Evolutionary conservation across 805 yeast genomes (phyloP), one percentile per base, ranked within the genome.

Genomic region (Kregervanrija pseudodelftensis): DNA sequence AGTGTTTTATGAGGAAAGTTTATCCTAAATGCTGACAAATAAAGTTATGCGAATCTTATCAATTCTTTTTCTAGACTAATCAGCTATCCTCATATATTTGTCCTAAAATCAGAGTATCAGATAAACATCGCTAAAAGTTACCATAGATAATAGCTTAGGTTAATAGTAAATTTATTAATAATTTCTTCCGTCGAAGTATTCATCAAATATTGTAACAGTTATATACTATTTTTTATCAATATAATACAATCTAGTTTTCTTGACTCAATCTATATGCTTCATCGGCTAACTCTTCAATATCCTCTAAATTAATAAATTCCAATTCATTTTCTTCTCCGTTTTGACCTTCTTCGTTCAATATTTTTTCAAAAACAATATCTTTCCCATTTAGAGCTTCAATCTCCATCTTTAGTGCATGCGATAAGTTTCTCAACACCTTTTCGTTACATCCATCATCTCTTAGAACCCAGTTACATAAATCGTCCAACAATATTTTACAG

Each of bases 401-500:
- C 40, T 70, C 76, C 44, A 67, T 73, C 39, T 67, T 68, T 39
- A 85, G 57, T 50, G 85, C 93, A 44, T 78, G 80, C 1, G 91
- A 86, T 17, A 88, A 62, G 37, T 75, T 72, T 45, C 86, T 68
- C 22, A 88, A 57, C 17, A 75, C 72, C 34, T 63, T 68, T 51
- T 83, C 90, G 49, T 71, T 70, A 35, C 86, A 79, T 5, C 59
- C 59, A 37, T 70, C 71, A 42, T 77, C 80, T 45, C 74, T 65
- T 16, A 84, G 68, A 13, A 84, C 60, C 95, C 95, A 90, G 12
- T 82, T 68, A 46, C 85, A 73, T 49, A 87, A 67, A 59, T 90
- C 96, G 54, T 85, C 88, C 5, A 88, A 52, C 69, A 86, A 72
- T 0, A 89, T 72, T 57, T 78, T 79, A 57, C 85, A 85, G 60